phyloP scores from a whole-genome alignment of 768 basidiomycete genomes.

The Suillus cothurnatus region DNA sequence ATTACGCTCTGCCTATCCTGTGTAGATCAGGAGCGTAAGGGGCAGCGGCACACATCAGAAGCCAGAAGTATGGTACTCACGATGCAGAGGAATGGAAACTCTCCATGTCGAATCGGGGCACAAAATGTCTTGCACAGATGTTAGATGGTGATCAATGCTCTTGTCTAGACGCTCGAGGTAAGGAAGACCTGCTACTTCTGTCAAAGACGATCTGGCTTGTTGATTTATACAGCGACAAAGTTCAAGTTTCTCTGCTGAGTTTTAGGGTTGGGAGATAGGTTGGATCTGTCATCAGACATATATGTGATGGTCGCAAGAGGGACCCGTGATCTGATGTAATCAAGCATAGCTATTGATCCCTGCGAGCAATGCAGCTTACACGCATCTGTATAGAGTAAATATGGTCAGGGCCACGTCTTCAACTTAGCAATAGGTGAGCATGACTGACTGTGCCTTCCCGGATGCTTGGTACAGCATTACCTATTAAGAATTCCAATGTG shows the following conservation, averaged over 20 bases:
- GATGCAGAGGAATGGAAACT: constrained; percentile 22
- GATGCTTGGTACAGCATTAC: not conserved
- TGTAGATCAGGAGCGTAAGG: constrained; percentile 21
- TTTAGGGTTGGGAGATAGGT: constrained; percentile 11
- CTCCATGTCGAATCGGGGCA: constrained; percentile 14
- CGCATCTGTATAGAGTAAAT: not conserved
- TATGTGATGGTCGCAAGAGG: constrained; percentile 11
- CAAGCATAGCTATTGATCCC: not conserved
- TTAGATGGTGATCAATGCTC: constrained; percentile 11
- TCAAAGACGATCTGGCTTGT: constrained; percentile 19
- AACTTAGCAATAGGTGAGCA: not conserved
- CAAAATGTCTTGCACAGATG: constrained; percentile 17
- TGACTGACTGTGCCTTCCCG: not conserved
- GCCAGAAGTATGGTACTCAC: constrained; percentile 20
- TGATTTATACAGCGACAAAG: constrained; percentile 6
- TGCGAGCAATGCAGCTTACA: not conserved
- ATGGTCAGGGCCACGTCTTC: not conserved
- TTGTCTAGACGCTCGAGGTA: constrained; percentile 14
- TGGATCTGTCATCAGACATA: constrained; percentile 20
- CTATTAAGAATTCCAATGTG: not conserved
- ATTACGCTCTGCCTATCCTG: constrained; percentile 22
- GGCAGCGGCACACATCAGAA: not conserved
- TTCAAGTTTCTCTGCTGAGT: constrained; percentile 16
- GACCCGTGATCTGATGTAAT: not conserved
- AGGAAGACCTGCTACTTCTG: not conserved